Percentiles rank a stretch among this genome's conserved stretches.
Evolutionary conservation across 768 basidiomycete species (phyloP).

Genomic region (Tricholoma bakamatsutake): DNA sequence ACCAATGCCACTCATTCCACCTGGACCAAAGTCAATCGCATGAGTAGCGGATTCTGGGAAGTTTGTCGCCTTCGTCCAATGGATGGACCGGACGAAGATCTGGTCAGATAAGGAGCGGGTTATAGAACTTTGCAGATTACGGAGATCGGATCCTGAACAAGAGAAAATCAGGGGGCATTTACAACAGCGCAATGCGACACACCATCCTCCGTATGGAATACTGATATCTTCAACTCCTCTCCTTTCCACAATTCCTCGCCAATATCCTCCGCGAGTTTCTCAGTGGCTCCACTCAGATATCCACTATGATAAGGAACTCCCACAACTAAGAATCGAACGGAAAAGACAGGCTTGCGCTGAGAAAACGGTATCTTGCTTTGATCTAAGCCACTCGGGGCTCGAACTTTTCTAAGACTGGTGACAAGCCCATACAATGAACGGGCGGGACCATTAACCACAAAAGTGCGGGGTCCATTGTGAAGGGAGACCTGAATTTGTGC

Average conservation of each 20-base stretch:
- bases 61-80: constrained; percentile 86
- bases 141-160: constrained; percentile 75
- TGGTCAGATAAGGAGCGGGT: constrained; percentile 89
- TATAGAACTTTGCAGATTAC: constrained; percentile 60
- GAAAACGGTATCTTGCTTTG: constrained; percentile 94
- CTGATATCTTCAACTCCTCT: constrained; percentile 70
- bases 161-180: constrained; percentile 11
- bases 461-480: constrained; percentile 85
- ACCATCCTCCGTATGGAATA: constrained; percentile 94
- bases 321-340: constrained; percentile 90
- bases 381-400: constrained; percentile 80
- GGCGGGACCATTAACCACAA: constrained; percentile 90
- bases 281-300: constrained; percentile 70
- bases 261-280: constrained; percentile 74
- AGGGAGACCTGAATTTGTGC: constrained; percentile 84
- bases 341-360: constrained; percentile 92
- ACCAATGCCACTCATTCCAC: constrained; percentile 90
- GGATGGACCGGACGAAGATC: constrained; percentile 87
- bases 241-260: constrained; percentile 72
- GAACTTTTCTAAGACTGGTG: constrained; percentile 83
- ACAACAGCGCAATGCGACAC: constrained; percentile 21
- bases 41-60: constrained; percentile 93
- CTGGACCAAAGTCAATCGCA: constrained; percentile 94
- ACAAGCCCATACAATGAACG: constrained; percentile 93
- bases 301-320: constrained; percentile 94